These are phyloP conservation scores for Cercospora zeae-maydis DNA, from an alignment of 2,329 filamentous ascomycete species.

Conservation along the genomic window DNA sequence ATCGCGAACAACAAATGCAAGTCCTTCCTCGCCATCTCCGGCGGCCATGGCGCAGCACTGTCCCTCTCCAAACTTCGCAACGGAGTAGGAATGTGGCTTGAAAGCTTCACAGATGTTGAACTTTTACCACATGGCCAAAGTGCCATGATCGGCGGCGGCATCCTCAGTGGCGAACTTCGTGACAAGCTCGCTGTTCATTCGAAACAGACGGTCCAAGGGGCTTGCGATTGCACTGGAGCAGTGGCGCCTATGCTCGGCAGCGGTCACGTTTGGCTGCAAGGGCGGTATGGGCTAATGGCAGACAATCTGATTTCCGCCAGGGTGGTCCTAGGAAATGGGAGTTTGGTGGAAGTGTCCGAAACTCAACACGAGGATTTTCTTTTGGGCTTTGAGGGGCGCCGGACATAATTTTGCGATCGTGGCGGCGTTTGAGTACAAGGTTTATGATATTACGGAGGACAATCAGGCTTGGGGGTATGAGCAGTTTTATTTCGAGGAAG, in stretches of 20 bases:
- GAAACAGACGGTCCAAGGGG: conserved; percentile 15
- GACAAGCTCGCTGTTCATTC: conserved; percentile 9
- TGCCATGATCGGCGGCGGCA: conserved; percentile 17
- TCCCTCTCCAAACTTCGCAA: conserved; percentile 9
- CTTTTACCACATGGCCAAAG: conserved; percentile 10
- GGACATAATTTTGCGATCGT: conserved; percentile 23
- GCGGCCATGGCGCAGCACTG: conserved; percentile 14
- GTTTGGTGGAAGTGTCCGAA: conserved; percentile 38
- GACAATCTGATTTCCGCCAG: conserved; percentile 45
- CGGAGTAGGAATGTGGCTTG: conserved; percentile 18
- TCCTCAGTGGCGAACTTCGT: conserved; percentile 12
- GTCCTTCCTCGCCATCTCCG: conserved; percentile 19
- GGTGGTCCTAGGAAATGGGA: conserved; percentile 42
- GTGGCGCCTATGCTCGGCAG: conserved; percentile 20
- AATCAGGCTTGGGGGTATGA: conserved; percentile 4
- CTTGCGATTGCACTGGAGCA: conserved; percentile 17
- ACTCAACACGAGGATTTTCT: conserved; percentile 16
- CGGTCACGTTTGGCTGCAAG: conserved; percentile 25
- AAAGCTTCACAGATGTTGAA: conserved; percentile 4
- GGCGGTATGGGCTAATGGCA: conserved; percentile 49
- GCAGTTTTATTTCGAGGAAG: background rate
- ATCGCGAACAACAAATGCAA: conserved; percentile 4
- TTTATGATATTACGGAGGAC: conserved; percentile 9
- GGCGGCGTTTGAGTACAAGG: conserved; percentile 4
- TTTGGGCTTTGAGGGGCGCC: conserved; percentile 19